Base-by-base conservation (phyloP, 371 early-diverging fungal genomes). In the Funneliformis caledonium region DNA sequence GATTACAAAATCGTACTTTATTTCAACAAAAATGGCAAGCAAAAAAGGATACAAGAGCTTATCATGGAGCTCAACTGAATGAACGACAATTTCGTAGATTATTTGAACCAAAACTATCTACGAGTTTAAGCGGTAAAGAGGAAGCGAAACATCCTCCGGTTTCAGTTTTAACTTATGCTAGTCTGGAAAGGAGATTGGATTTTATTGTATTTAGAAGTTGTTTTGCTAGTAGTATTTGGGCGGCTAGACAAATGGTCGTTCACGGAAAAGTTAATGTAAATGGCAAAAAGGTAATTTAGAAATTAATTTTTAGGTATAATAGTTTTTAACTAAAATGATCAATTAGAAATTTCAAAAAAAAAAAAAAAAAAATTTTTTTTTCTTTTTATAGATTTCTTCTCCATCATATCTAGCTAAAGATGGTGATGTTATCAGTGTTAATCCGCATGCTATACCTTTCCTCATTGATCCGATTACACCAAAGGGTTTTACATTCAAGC, bases 11-110 rank as follows among this genome's bases (percentile, higher is more conserved):
- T 79, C 89, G 89, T 81, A 94, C 97, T 72, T 92, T 97, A 37
- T 97, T 92, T 88, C 97, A 97, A 86, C 96, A 97, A 85, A 93
- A 93, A 83, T 98, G 97, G 97, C 85, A 91, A 77, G 95, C 97
- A 56, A 98, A 98, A 88, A 91, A 93, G 82, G 96, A 96, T 73
- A 93, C 97, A 33, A 92, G 97, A 56, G 96, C 93, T 47, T 98
- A 98, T 90, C 97, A 98, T 85, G 95, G 95, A 82, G 95, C 95
- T 68, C 85, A 92, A 84, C 90, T 97, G 80, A 94, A 93, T 65
- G 97, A 98, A 87, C 87, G 90, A 62, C 96, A 96, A 86, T 95
- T 92, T 88, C 88, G 91, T 65, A 86, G 85, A 76, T 89, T 94
- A 87, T 94, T 94, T 85, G 87, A 91, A 81, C 88, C 91, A 70